Evolutionary conservation across 2,329 filamentous ascomycete species (phyloP), one percentile per base, ranked within the genome.

Genomic region (Chaetothyriales sp.): DNA sequence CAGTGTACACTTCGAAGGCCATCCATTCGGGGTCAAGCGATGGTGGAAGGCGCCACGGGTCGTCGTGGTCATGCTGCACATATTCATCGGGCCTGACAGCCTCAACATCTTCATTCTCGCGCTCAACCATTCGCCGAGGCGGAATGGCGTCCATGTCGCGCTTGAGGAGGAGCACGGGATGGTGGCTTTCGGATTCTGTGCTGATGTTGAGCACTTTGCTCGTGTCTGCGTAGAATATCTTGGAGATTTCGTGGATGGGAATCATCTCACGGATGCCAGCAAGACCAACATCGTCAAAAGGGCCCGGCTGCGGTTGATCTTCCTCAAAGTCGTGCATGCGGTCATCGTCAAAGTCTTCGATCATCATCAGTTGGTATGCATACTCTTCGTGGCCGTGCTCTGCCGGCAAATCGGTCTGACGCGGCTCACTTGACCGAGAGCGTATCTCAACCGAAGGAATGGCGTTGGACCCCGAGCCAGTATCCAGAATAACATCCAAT

Each of bases 201-300:
- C 82, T 82, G 51, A 95, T 89, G 55, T 94, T 94, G 22, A 95
- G 73, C 8, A 95, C 86, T 60, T 86, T 86, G 18, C 89, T 89
- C 0, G 87, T 94, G 59, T 94, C 86, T 1, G 89, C 88, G 62
- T 95, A 95, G 67, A 95, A 94, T 29, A 95, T 87, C 63, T 94
- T 95, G 5, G 88, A 86, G 4, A 95, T 77, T 61, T 86, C 78
- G 62, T 86, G 81, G 18, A 86, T 77, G 1, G 83, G 83, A 15
- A 87, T 69, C 40, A 78, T 72, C 58, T 85, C 81, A 46, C 83
- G 73, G 25, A 86, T 77, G 1, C 83, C 83, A 13, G 83, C 83
- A 10, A 73, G 66, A 2, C 65, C 55, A 29, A 86, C 73, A 46
- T 78, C 81, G 56, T 83, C 81, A 57, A 77, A 86, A 0, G 70